Conservation (phyloP, 2,329 filamentous ascomycete species). For the Aspergillus calidoustus region DNA sequence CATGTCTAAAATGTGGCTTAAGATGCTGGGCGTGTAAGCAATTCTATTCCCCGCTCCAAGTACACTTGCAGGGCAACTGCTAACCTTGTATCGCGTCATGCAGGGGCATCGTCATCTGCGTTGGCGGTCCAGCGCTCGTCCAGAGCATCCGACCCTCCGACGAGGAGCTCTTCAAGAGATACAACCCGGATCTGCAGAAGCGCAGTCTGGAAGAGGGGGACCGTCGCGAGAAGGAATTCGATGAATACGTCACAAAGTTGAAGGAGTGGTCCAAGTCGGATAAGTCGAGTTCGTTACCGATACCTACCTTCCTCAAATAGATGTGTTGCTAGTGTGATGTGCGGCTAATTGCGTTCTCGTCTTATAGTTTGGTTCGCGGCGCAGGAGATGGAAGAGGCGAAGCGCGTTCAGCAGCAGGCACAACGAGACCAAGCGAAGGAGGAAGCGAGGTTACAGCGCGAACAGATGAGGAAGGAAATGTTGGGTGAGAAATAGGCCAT, state of each 20-base stretch:
- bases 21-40: slow-evolving; percentile 72
- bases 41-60: neutral
- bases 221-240: slow-evolving; percentile 81
- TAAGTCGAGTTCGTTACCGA: slow-evolving; percentile 72
- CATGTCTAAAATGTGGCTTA: slow-evolving; percentile 60
- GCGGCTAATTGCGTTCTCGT: neutral
- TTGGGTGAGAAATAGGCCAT: slow-evolving; percentile 37
- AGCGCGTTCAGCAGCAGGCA: slow-evolving; percentile 31
- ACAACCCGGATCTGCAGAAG: slow-evolving; percentile 93
- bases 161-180: slow-evolving; percentile 86
- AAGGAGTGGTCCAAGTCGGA: slow-evolving; percentile 91
- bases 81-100: slow-evolving; percentile 3
- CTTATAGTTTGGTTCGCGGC: slow-evolving; percentile 46
- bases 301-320: slow-evolving; percentile 4
- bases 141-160: slow-evolving; percentile 76
- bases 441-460: slow-evolving; percentile 38
- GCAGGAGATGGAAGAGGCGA: slow-evolving; percentile 41
- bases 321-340: slow-evolving; percentile 2
- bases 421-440: slow-evolving; percentile 34
- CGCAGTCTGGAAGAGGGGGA: slow-evolving; percentile 79
- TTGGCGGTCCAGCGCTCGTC: slow-evolving; percentile 85
- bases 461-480: slow-evolving; percentile 47
- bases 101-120: slow-evolving; percentile 72
- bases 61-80: neutral
- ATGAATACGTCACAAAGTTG: slow-evolving; percentile 80